A percentile compares a stretch with the other conserved stretches of the same genome.
Conservation (phyloP, 305 asterid genomes). For the Solanum hybrid region DNA sequence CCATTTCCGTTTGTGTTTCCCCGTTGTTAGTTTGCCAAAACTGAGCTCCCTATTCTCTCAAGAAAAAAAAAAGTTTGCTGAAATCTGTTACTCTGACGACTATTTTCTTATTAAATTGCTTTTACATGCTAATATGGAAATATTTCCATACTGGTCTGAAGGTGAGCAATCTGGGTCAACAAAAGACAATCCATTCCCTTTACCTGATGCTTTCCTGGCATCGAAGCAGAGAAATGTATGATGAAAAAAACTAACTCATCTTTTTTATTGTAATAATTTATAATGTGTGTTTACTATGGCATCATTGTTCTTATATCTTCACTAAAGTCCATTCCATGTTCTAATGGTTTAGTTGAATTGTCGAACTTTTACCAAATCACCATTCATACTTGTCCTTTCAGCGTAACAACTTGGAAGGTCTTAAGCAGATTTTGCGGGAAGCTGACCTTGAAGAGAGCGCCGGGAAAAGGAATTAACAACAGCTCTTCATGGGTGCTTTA, state of each 20-base stretch:
- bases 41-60: not conserved
- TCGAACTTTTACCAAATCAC: not conserved
- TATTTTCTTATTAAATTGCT: not conserved
- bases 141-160: constrained; percentile 62
- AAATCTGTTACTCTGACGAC: not conserved
- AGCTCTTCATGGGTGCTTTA: constrained; percentile 78
- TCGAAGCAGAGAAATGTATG: constrained; percentile 81
- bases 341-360: not conserved
- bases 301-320: not conserved
- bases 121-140: constrained; percentile 9
- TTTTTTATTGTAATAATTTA: not conserved
- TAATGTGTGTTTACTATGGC: not conserved
- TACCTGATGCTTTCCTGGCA: constrained; percentile 77
- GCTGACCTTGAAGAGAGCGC: constrained; percentile 76
- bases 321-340: not conserved
- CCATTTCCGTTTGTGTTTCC: not conserved
- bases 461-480: constrained; percentile 78
- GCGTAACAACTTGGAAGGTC: constrained; percentile 63
- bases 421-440: constrained; percentile 68
- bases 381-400: constrained; percentile 22
- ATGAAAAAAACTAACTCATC: not conserved
- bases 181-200: constrained; percentile 68
- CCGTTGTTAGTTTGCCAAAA: not conserved
- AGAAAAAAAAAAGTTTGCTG: not conserved
- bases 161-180: constrained; percentile 62